Evolutionary conservation across 2,329 filamentous ascomycete genomes (phyloP).

Genomic region (Diaporthe capsici): DNA sequence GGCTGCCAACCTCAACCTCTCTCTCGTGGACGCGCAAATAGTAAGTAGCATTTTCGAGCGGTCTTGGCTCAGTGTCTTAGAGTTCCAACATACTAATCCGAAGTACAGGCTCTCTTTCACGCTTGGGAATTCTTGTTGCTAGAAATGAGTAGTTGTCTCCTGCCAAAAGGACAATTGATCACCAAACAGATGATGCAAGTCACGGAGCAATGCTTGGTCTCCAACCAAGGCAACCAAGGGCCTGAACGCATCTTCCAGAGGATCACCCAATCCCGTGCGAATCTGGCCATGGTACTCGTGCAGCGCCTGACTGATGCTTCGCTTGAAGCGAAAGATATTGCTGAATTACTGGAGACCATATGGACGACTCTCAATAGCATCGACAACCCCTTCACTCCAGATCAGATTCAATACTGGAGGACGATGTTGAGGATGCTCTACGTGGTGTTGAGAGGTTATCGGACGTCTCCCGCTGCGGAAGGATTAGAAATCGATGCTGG

Average conservation of each 20-base stretch:
- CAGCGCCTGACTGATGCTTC: slow-evolving; percentile 79
- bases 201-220: slow-evolving; percentile 81
- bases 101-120: slow-evolving; percentile 78
- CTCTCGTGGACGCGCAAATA: slow-evolving; percentile 92
- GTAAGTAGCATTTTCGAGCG: slow-evolving; percentile 61
- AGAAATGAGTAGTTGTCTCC: slow-evolving; percentile 80
- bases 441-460: slow-evolving; percentile 80
- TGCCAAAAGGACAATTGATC: slow-evolving; percentile 65
- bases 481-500: not conserved
- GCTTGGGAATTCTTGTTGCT: slow-evolving; percentile 91
- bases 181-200: slow-evolving; percentile 81
- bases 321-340: slow-evolving; percentile 64
- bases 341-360: slow-evolving; percentile 65
- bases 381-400: slow-evolving; percentile 66
- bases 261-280: slow-evolving; percentile 81
- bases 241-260: slow-evolving; percentile 87
- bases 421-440: slow-evolving; percentile 88
- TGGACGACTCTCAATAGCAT: slow-evolving; percentile 67
- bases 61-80: not conserved
- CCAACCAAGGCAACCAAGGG: slow-evolving; percentile 80
- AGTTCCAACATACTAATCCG: not conserved
- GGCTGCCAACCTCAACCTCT: slow-evolving; percentile 90
- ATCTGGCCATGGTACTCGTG: slow-evolving; percentile 85
- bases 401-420: slow-evolving; percentile 80
- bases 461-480: slow-evolving; percentile 50